Percentiles rank a stretch among this genome's conserved stretches.
Conservation (phyloP, 495 filamentous ascomycete species). For the Letharia lupina region DNA sequence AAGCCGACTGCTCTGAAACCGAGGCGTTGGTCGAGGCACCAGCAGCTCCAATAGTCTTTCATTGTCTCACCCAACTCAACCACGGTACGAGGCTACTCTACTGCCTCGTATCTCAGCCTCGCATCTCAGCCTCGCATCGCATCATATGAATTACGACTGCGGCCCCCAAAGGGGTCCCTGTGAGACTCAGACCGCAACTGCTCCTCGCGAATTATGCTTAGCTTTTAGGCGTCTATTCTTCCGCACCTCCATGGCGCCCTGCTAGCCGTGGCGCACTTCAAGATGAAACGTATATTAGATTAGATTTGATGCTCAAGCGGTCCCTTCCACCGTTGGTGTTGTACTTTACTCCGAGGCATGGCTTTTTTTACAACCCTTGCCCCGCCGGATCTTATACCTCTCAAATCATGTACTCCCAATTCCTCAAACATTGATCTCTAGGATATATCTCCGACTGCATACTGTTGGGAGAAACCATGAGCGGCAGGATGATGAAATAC, state of each 20-base stretch:
- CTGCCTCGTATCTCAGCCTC: background rate
- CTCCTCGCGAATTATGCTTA: background rate
- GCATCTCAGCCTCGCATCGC: background rate
- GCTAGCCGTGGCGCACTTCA: background rate
- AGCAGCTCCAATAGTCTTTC: background rate
- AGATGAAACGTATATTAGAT: conserved; percentile 1
- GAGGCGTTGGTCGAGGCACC: background rate
- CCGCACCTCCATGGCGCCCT: background rate
- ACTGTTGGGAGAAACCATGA: background rate
- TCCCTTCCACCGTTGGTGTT: background rate
- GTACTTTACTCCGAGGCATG: background rate
- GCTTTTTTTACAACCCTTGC: background rate
- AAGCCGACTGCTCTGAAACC: background rate
- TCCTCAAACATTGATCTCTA: background rate
- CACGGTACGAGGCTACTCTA: background rate
- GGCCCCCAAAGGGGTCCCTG: background rate
- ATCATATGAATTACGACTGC: background rate
- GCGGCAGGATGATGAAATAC: conserved; percentile 14
- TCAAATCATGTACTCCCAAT: background rate
- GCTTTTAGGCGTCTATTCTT: conserved; percentile 1
- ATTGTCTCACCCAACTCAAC: background rate
- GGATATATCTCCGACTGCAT: background rate
- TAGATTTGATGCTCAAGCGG: background rate
- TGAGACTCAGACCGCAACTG: background rate
- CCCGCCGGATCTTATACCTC: background rate